A percentile compares a stretch with the other conserved stretches of the same genome.
These are phyloP conservation scores for Euphorbia tirucalli DNA, from an alignment of 345 rosid genomes.

Conservation along the genomic window DNA sequence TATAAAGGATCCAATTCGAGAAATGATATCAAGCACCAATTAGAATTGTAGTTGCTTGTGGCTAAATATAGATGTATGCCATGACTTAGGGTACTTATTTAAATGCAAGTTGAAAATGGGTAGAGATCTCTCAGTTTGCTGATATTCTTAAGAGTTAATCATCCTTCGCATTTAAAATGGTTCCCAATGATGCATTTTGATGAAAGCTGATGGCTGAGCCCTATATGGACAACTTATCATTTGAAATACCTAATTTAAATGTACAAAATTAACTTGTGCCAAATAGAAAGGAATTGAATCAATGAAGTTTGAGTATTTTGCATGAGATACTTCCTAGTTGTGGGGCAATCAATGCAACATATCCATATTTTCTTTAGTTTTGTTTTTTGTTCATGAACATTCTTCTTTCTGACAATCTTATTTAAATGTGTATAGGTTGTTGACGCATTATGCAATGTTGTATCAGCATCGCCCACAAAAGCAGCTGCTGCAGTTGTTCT, in stretches of 20 bases:
- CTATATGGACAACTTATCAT: not conserved
- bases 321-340: not conserved
- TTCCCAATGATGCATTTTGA: not conserved
- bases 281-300: no score
- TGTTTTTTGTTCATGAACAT: not conserved
- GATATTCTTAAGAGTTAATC: not conserved
- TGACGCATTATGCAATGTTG: slow-evolving; percentile 93
- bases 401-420: slow-evolving; percentile 19
- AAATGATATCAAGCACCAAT: no score
- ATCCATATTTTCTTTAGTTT: not conserved
- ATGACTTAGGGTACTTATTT: no score
- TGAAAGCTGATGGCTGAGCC: not conserved
- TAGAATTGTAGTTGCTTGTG: no score
- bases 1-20: no score
- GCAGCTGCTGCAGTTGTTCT: slow-evolving; percentile 95
- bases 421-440: slow-evolving; percentile 57
- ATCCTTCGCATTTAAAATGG: not conserved
- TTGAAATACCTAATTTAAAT: not conserved
- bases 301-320: no score
- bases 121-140: not conserved
- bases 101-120: no score
- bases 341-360: slow-evolving; percentile 2
- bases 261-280: not conserved
- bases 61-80: no score
- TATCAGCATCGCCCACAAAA: slow-evolving; percentile 80